A percentile compares a stretch with the other conserved stretches of the same genome.
These are phyloP conservation scores for Mycosarcoma mackinlayi DNA, from an alignment of 1,284 basidiomycete genomes.

Conservation along the genomic window DNA sequence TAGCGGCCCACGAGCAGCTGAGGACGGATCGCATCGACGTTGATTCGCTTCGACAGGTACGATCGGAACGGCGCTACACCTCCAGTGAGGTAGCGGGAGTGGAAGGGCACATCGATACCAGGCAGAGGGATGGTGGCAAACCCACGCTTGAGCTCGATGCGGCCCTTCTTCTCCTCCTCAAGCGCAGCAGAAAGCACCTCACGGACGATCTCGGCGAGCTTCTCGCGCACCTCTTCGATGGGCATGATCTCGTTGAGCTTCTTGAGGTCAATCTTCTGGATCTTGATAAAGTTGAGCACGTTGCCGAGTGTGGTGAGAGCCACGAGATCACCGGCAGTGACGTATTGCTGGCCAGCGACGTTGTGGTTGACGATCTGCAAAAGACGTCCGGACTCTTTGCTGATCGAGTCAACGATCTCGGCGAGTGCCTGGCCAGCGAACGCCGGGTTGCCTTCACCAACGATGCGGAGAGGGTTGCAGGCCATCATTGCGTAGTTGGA, in stretches of 20 bases:
- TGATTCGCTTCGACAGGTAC: conserved; percentile 98
- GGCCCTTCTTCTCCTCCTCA: conserved; percentile 83
- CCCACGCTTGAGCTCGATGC: conserved; percentile 93
- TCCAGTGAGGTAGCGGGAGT: conserved; percentile 93
- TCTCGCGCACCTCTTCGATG: conserved; percentile 89
- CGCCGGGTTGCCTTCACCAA: conserved; percentile 52
- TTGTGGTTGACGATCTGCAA: conserved; percentile 90
- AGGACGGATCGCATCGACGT: conserved; percentile 77
- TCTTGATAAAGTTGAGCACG: conserved; percentile 94
- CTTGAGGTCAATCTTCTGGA: conserved; percentile 94
- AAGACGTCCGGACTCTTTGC: conserved; percentile 77
- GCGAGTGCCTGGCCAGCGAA: conserved; percentile 88
- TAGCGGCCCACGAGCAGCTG: conserved; percentile 79
- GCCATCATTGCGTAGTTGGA: conserved; percentile 92
- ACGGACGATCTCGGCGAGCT: conserved; percentile 88
- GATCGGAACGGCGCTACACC: conserved; percentile 94
- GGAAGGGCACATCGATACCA: conserved; percentile 99
- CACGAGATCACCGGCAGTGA: conserved; percentile 94
- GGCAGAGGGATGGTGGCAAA: conserved; percentile 76
- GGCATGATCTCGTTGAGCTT: conserved; percentile 86
- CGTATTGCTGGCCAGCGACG: conserved; percentile 81
- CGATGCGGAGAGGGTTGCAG: conserved; percentile 94
- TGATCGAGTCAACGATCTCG: conserved; percentile 83
- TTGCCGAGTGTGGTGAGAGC: conserved; percentile 93
- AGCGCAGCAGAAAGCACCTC: conserved; percentile 80